Evolutionary conservation across 2,329 filamentous ascomycete species (phyloP).

Genomic region (Talaromyces sp.): DNA sequence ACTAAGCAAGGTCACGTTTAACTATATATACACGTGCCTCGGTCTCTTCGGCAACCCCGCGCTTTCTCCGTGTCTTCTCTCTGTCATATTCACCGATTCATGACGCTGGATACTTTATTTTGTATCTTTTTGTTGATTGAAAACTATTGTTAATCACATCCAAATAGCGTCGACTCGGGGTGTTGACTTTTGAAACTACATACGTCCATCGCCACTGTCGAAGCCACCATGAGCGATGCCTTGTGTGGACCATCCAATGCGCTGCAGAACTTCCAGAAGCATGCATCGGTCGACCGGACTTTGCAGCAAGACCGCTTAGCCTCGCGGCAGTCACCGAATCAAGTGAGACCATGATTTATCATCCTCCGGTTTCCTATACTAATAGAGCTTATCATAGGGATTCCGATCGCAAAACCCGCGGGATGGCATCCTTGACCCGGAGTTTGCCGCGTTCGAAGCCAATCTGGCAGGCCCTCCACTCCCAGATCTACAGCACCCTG

Average conservation of each 20-base stretch:
- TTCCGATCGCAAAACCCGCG: slow-evolving; percentile 63
- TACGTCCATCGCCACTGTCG: not conserved
- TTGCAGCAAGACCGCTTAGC: slow-evolving; percentile 72
- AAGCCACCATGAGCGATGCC: slow-evolving; percentile 62
- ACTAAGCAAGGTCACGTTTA: slow-evolving; percentile 26
- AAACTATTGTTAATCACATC: too few relatives aligned
- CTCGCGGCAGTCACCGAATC: slow-evolving; percentile 56
- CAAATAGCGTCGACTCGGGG: not conserved
- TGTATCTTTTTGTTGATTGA: not conserved
- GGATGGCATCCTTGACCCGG: slow-evolving; percentile 61
- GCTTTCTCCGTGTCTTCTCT: not conserved
- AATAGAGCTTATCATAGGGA: slow-evolving; percentile 46
- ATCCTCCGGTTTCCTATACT: slow-evolving; percentile 3
- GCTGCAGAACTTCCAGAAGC: slow-evolving; percentile 72
- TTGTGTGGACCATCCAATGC: slow-evolving; percentile 76
- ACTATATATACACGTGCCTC: slow-evolving; percentile 11
- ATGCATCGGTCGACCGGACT: slow-evolving; percentile 68
- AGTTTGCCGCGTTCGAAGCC: slow-evolving; percentile 70
- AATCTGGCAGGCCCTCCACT: slow-evolving; percentile 35
- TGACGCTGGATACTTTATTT: not conserved
- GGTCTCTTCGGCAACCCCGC: slow-evolving; percentile 15
- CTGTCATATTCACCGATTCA: not conserved
- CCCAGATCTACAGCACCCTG: slow-evolving; percentile 42
- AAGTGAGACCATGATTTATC: slow-evolving; percentile 47
- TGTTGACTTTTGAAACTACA: not conserved